Conservation (phyloP, 768 basidiomycete genomes). For the Lactarius vividus region DNA sequence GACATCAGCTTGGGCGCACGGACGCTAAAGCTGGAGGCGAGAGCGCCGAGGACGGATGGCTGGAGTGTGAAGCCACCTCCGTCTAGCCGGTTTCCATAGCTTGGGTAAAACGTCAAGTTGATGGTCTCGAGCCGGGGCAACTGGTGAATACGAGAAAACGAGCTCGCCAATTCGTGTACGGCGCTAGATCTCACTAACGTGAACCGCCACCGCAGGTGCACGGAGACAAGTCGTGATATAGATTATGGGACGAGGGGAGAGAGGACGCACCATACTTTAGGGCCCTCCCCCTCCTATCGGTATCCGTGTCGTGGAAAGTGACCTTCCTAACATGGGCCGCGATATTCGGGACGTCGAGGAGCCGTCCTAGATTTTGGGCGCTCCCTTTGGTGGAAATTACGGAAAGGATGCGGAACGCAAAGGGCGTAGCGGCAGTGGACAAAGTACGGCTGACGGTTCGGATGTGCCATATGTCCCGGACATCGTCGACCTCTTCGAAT, state of each 20-base stretch:
- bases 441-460: background rate
- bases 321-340: background rate
- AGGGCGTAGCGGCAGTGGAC: background rate
- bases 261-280: background rate
- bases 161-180: background rate
- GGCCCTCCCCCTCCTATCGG: background rate
- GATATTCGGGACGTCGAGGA: background rate
- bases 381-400: background rate
- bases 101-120: background rate
- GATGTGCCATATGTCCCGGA: background rate
- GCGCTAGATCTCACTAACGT: background rate
- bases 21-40: background rate
- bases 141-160: background rate
- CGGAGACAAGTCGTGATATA: background rate
- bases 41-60: background rate
- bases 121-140: background rate
- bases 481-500: background rate
- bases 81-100: background rate
- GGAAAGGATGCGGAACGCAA: slow-evolving; percentile 5
- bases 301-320: background rate
- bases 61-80: background rate
- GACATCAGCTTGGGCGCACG: background rate
- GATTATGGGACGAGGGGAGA: background rate
- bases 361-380: background rate
- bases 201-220: too few species aligned